These are phyloP conservation scores for Yamadazyma taylorii DNA, from an alignment of 1,139 yeast genomes.

Conservation along the genomic window DNA sequence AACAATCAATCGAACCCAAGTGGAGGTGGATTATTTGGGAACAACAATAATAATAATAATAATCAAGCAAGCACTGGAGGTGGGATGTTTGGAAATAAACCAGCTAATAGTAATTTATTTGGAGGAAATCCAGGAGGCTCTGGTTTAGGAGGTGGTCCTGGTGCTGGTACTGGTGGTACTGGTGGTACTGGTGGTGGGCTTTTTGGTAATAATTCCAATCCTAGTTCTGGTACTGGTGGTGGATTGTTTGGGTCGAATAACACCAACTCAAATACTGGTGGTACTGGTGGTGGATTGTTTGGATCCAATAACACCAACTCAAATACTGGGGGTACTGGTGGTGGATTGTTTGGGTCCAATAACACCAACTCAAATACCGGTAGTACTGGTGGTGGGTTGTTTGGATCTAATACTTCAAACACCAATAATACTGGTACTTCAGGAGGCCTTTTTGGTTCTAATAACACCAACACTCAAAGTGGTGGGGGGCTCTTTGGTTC, in stretches of 20 bases:
- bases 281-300: constrained; percentile 2
- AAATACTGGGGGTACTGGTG: constrained; percentile 9
- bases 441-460: constrained; percentile 31
- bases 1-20: constrained; percentile 7
- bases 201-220: constrained; percentile 6
- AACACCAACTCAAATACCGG: background rate
- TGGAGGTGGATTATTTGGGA: constrained; percentile 22
- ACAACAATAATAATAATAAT: constrained; percentile 4
- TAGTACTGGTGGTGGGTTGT: constrained; percentile 21
- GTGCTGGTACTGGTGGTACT: background rate
- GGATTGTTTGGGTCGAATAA: constrained; percentile 41
- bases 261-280: background rate
- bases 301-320: constrained; percentile 2
- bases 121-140: background rate
- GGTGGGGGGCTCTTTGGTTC: constrained; percentile 16
- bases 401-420: constrained; percentile 19
- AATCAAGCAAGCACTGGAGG: constrained; percentile 4
- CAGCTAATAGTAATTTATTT: constrained; percentile 6
- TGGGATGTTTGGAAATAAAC: constrained; percentile 6
- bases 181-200: background rate
- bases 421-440: too few relatives aligned
- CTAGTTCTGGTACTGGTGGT: constrained; percentile 28
- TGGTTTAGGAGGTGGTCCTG: background rate
- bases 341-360: constrained; percentile 21
- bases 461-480: too few relatives aligned